Evolutionary conservation across 306 rosid species (phyloP).

Genomic region (Geum urbanum): DNA sequence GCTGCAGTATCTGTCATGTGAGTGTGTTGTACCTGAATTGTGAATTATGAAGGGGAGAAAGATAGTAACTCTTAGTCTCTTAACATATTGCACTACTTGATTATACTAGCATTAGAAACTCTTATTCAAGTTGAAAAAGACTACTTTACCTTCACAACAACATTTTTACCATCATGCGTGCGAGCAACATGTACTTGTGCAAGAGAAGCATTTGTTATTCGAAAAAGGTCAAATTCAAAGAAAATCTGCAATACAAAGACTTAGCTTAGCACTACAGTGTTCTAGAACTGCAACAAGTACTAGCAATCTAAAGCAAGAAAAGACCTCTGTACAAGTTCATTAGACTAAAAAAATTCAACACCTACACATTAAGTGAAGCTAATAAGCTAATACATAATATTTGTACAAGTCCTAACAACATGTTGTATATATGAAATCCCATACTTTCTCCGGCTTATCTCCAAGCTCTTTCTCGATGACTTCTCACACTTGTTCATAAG

Average conservation of each 20-base stretch:
- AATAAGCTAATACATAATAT: no score
- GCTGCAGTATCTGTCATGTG: no score
- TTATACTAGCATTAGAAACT: no score
- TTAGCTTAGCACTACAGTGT: conserved; percentile 19
- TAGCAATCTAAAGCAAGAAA: conserved; percentile 2
- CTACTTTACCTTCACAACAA: conserved; percentile 87
- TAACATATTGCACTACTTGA: no score
- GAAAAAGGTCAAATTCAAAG: conserved; percentile 73
- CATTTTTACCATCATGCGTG: conserved; percentile 78
- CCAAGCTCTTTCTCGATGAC: conserved; percentile 86
- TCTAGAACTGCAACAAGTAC: neutral
- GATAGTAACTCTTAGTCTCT: no score
- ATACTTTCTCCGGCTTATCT: conserved; percentile 76
- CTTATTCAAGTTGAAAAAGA: conserved; percentile 38
- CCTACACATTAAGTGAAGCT: neutral
- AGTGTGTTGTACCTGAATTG: no score
- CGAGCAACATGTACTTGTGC: conserved; percentile 95
- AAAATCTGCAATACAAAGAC: conserved; percentile 57
- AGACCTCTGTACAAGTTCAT: conserved; percentile 5
- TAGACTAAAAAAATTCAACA: no score
- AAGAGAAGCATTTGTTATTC: conserved; percentile 94
- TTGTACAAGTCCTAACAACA: neutral
- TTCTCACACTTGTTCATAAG: conserved; percentile 75
- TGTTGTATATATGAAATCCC: conserved; percentile 2
- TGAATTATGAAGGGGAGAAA: no score